Evolutionary conservation across 352 stramenopile species (phyloP).

Genomic region (Pythium scleroteichum): DNA sequence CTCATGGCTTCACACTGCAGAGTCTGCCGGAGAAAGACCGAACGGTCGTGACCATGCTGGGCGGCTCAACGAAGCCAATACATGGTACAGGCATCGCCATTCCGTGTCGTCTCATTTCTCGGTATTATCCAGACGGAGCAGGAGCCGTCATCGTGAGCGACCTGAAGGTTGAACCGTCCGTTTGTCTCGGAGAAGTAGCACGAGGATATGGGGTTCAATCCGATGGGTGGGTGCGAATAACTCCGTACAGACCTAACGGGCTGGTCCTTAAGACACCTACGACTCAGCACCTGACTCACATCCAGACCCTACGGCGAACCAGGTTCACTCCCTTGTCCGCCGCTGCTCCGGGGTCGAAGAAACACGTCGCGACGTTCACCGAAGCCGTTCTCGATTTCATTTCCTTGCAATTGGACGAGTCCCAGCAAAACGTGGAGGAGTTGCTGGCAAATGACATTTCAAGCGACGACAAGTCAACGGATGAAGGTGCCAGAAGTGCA

Average conservation of each 20-base stretch:
- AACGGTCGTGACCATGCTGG: conserved; percentile 4
- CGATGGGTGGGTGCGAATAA: conserved; percentile 11
- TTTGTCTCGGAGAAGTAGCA: neutral
- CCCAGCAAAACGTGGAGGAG: no score
- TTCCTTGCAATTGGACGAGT: no score
- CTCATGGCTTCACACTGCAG: conserved; percentile 1
- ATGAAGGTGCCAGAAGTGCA: no score
- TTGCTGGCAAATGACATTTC: no score
- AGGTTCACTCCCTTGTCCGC: no score
- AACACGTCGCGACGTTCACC: no score
- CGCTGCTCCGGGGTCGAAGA: no score
- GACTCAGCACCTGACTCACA: conserved; percentile 12
- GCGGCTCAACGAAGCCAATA: neutral
- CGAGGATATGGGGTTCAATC: conserved; percentile 4
- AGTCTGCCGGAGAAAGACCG: conserved; percentile 8
- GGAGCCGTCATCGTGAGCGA: conserved; percentile 9
- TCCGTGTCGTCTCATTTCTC: conserved; percentile 5
- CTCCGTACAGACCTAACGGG: conserved; percentile 4
- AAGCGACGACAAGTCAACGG: no score
- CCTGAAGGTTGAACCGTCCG: conserved; percentile 1
- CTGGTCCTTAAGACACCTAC: neutral
- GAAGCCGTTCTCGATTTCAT: no score
- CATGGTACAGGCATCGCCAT: neutral
- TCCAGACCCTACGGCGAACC: conserved; percentile 13
- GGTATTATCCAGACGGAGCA: conserved; percentile 2